These are phyloP conservation scores for Debaryomyces sp. DNA, from an alignment of 1,139 yeast species.

Conservation along the genomic window DNA sequence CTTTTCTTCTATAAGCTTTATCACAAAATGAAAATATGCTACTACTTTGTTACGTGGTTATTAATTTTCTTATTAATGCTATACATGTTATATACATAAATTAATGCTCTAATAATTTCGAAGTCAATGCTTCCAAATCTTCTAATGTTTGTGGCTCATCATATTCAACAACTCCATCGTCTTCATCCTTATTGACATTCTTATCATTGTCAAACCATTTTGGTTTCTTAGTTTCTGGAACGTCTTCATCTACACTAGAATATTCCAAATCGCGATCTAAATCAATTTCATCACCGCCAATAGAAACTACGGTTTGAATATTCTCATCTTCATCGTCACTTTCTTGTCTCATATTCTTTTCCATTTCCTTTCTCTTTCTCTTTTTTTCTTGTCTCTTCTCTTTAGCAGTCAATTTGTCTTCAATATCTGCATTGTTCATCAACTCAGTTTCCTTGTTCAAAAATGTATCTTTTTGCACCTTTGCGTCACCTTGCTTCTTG, in stretches of 20 bases:
- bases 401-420: constrained; percentile 81
- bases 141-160: constrained; percentile 90
- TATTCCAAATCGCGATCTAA: constrained; percentile 53
- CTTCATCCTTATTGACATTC: constrained; percentile 22
- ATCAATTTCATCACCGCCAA: constrained; percentile 31
- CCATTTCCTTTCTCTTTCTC: constrained; percentile 81
- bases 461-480: constrained; percentile 65
- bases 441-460: constrained; percentile 64
- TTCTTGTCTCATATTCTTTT: constrained; percentile 53
- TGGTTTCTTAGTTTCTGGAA: constrained; percentile 54
- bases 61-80: constrained; percentile 2
- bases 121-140: constrained; percentile 89
- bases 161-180: constrained; percentile 59
- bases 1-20: not conserved
- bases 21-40: not conserved
- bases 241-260: constrained; percentile 37
- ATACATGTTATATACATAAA: constrained; percentile 4
- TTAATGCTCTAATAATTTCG: constrained; percentile 48
- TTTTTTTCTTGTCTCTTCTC: constrained; percentile 87
- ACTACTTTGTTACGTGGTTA: not conserved
- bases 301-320: constrained; percentile 28
- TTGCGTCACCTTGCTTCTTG: constrained; percentile 73
- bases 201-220: constrained; percentile 56
- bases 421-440: constrained; percentile 72
- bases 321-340: constrained; percentile 37